Conservation (phyloP, 129 eudicot species). For the Flaveria ramosissima region DNA sequence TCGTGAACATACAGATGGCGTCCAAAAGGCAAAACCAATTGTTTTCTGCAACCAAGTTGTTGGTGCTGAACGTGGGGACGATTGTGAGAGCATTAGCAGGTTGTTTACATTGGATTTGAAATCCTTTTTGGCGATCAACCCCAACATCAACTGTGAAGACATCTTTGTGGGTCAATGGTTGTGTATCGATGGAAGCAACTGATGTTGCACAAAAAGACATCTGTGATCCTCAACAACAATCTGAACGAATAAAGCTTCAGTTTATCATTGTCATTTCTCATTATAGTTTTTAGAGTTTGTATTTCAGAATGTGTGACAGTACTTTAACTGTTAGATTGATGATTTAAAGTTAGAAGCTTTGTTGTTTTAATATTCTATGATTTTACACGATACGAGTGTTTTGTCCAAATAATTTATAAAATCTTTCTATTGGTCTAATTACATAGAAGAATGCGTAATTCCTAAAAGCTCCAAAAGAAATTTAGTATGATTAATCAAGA, state of each 20-base stretch:
- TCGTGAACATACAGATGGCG: not conserved
- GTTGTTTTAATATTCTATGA: not conserved
- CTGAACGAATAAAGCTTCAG: not conserved
- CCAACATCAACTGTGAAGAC: slow-evolving; percentile 35
- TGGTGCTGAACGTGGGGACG: slow-evolving; percentile 30
- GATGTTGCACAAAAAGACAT: no score
- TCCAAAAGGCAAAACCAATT: not conserved
- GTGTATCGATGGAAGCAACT: slow-evolving; percentile 26
- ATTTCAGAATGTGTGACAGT: no score
- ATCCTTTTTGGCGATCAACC: slow-evolving; percentile 32
- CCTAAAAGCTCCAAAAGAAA: no score
- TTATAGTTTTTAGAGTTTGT: not conserved
- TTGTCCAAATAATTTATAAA: not conserved
- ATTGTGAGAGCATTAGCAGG: slow-evolving; percentile 30
- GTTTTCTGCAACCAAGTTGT: slow-evolving; percentile 27
- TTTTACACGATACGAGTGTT: not conserved
- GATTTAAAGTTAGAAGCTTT: no score
- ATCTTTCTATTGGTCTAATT: no score
- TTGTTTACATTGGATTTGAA: slow-evolving; percentile 13
- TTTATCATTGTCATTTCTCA: not conserved
- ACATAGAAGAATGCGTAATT: no score
- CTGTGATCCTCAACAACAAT: no score
- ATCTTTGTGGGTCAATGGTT: slow-evolving; percentile 43
- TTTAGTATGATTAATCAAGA: no score
- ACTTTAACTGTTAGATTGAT: no score